Base-by-base conservation (phyloP, 2,329 filamentous ascomycete species). In the Aspergillus costaricaensis region DNA sequence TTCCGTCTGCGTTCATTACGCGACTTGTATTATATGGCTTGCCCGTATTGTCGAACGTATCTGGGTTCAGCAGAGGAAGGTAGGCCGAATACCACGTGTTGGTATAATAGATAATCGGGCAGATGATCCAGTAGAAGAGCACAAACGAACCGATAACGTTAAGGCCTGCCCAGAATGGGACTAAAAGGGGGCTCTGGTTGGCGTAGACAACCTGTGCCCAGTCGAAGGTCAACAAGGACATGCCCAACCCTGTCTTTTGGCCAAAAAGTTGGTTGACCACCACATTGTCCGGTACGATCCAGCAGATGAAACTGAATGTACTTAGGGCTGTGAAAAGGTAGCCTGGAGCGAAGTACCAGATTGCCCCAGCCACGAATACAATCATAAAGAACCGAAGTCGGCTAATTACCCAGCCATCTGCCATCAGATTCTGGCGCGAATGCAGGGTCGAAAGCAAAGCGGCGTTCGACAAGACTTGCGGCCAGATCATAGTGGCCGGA, bases 201-300 rank as follows among this genome's bases (percentile, higher is more conserved):
- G 85, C 91, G 62, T 86, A 89, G 12, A 88, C 82, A 47, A 91
- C 83, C 70, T 91, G 87, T 4, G 87, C 88, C 88, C 89, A 91
- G 77, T 91, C 89, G 67, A 91, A 90, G 0, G 89, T 91, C 59
- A 92, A 83, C 1, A 89, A 86, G 4, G 91, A 77, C 61, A 92
- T 74, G 0, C 86, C 89, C 5, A 92, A 66, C 0, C 89, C 90
- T 0, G 86, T 88, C 39, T 80, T 80, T 17, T 88, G 88, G 1
- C 89, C 89, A 67, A 92, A 92, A 0, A 92, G 71, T 69, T 91
- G 88, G 65, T 92, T 92, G 36, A 91, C 78, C 7, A 90, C 79
- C 0, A 86, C 81, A 59, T 86, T 91, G 51, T 89, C 79, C 1
- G 89, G 89, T 0, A 83, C 84, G 38, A 90, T 82, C 88, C 89